Conservation (phyloP, 441 rosid genomes). For the Populus tomentosa region DNA sequence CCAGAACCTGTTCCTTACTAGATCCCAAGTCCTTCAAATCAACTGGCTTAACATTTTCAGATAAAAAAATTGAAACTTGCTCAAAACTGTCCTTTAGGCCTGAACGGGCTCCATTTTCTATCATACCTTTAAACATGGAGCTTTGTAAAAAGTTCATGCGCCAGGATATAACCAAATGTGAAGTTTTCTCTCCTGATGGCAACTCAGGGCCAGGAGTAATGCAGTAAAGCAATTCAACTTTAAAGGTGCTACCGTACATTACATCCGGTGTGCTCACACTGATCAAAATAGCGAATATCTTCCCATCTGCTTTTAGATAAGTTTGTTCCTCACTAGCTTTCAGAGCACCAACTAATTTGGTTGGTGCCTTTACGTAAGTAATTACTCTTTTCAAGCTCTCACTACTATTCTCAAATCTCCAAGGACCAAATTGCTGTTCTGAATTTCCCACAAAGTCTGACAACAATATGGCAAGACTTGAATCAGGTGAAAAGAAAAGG, state of each 20-base stretch:
- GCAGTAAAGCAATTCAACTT: conserved; percentile 67
- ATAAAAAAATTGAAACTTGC: conserved; percentile 53
- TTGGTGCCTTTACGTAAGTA: conserved; percentile 72
- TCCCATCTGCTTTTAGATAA: conserved; percentile 77
- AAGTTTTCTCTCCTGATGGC: conserved; percentile 72
- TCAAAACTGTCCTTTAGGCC: conserved; percentile 84
- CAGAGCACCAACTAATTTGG: conserved; percentile 75
- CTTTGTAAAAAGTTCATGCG: conserved; percentile 81
- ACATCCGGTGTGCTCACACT: conserved; percentile 87
- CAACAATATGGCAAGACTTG: conserved; percentile 51
- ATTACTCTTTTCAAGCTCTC: conserved; percentile 64
- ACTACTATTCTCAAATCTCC: conserved; percentile 62
- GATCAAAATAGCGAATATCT: conserved; percentile 53
- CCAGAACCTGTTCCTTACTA: conserved; percentile 78
- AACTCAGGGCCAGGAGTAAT: conserved; percentile 82
- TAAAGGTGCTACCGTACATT: conserved; percentile 78
- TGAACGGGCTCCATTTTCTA: conserved; percentile 81
- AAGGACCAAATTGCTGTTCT: conserved; percentile 67
- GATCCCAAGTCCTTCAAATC: conserved; percentile 76
- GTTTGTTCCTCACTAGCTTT: conserved; percentile 83
- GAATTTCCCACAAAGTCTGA: conserved; percentile 77
- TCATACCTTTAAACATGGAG: conserved; percentile 93
- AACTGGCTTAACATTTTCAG: conserved; percentile 65
- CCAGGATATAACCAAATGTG: conserved; percentile 81
- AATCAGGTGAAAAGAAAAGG: conserved; percentile 65